Conservation (phyloP, 2,329 filamentous ascomycete species). For the Xylariaceae sp. region DNA sequence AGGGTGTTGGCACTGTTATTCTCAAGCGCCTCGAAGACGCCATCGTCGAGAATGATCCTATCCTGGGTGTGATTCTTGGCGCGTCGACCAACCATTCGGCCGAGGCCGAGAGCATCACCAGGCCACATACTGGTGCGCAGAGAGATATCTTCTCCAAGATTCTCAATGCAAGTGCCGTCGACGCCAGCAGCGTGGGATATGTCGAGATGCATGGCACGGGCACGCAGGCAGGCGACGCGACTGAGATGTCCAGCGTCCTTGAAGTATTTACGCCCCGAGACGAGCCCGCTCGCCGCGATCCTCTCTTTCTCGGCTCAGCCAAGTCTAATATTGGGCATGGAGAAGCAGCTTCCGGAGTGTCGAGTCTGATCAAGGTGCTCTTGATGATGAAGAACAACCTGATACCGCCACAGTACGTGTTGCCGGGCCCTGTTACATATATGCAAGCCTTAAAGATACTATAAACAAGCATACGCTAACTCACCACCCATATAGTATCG, state of each 20-base stretch:
- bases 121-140: constrained; percentile 69
- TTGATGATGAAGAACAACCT: constrained; percentile 35
- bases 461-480: too few species aligned
- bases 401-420: constrained; percentile 49
- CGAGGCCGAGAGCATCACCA: constrained; percentile 73
- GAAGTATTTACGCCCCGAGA: constrained; percentile 60
- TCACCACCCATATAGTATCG: too few species aligned
- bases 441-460: too few species aligned
- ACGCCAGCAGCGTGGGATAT: constrained; percentile 60
- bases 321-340: constrained; percentile 56
- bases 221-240: constrained; percentile 71
- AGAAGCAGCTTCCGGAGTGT: constrained; percentile 46
- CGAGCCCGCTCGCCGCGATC: constrained; percentile 37
- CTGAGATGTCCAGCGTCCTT: constrained; percentile 68
- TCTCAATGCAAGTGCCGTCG: constrained; percentile 61
- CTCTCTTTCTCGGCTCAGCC: constrained; percentile 51
- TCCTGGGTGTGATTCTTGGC: constrained; percentile 48
- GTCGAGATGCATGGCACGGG: constrained; percentile 75
- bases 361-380: constrained; percentile 29
- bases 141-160: constrained; percentile 63
- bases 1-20: constrained; percentile 31
- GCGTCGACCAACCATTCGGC: constrained; percentile 75
- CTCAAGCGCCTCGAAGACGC: constrained; percentile 43
- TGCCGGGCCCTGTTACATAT: too few species aligned
- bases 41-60: constrained; percentile 49